These are phyloP conservation scores for Monoraphidium neglectum DNA, from an alignment of 139 green algal genomes.

Conservation along the genomic window DNA sequence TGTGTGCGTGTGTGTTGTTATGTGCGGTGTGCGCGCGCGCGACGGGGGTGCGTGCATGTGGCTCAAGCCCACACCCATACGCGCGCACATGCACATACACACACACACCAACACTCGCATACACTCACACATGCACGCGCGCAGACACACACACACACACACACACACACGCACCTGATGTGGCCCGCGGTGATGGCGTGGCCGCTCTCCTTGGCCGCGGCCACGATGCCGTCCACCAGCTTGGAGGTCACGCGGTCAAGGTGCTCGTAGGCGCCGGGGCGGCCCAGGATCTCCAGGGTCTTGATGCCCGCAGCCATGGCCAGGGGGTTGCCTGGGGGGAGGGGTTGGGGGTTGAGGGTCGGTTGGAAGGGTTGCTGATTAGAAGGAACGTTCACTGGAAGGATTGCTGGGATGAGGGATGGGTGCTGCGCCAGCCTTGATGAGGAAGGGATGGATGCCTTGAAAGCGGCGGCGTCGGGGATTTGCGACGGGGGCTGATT, in stretches of 20 bases:
- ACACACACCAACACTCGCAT: not conserved
- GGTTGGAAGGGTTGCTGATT: no score
- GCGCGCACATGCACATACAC: not conserved
- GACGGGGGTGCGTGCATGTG: not conserved
- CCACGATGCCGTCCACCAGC: slow-evolving; percentile 93
- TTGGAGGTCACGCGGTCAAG: slow-evolving; percentile 80
- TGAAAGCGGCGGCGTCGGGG: no score
- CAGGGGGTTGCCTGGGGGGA: slow-evolving; percentile 96
- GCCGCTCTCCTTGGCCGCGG: slow-evolving; percentile 81
- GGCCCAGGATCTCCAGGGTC: slow-evolving; percentile 95
- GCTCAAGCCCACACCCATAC: not conserved
- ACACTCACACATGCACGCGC: not conserved
- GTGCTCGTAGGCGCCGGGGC: slow-evolving; percentile 94
- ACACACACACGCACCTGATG: slow-evolving; percentile 65
- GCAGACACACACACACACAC: not conserved
- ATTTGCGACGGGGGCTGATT: no score
- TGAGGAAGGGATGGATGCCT: no score
- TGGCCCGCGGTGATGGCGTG: slow-evolving; percentile 86
- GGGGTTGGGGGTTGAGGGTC: slow-evolving; percentile 81
- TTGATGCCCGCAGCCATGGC: slow-evolving; percentile 99
- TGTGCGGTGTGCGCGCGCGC: no score
- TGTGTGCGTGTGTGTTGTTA: not conserved
- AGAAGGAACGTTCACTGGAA: no score
- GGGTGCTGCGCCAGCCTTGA: no score
- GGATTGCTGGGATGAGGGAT: no score